Base-by-base conservation (phyloP, 1,284 basidiomycete species). In the Pterula multifida region DNA sequence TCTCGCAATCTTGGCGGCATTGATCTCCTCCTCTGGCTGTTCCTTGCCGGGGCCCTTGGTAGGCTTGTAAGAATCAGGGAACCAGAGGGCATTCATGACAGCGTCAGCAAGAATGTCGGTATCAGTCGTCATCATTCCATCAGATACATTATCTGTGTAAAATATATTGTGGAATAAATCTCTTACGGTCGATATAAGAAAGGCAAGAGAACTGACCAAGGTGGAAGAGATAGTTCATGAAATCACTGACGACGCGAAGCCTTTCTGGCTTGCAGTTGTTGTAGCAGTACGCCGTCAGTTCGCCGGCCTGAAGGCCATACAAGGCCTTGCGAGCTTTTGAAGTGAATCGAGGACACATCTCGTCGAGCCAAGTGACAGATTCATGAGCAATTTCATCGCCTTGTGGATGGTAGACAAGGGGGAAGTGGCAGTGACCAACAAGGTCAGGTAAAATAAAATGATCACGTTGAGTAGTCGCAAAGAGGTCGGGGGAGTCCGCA, bases 291-390 rank as follows among this genome's bases (percentile, higher is more conserved):
- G 80, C 78, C 19, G 81, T 77, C 54, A 85, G 74, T 57, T 79
- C 74, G 48, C 82, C 82, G 15, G 79, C 79, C 55, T 79, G 74
- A 44, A 84, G 66, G 17, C 77, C 77, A 54, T 71, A 69, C 55
- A 78, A 75, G 58, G 79, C 79, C 26, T 73, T 70, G 48, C 69
- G 67, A 54, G 73, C 73, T 55, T 73, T 72, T 60, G 68, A 62
- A 21, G 68, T 47, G 70, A 68, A 52, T 62, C 63, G 39, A 84
- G 71, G 71, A 49, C 73, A 70, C 54, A 75, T 73, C 51, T 75
- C 77, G 36, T 77, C 75, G 24, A 85, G 67, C 82, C 82, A 85
- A 48, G 62, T 66, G 57, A 82, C 82, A 23, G 82, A 83, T 56
- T 79, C 76, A 23, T 62, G 58, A 12, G 78, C 76, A 49, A 76